phyloP scores from a whole-genome alignment of 768 basidiomycete genomes.

The Leucosporidium scottii region DNA sequence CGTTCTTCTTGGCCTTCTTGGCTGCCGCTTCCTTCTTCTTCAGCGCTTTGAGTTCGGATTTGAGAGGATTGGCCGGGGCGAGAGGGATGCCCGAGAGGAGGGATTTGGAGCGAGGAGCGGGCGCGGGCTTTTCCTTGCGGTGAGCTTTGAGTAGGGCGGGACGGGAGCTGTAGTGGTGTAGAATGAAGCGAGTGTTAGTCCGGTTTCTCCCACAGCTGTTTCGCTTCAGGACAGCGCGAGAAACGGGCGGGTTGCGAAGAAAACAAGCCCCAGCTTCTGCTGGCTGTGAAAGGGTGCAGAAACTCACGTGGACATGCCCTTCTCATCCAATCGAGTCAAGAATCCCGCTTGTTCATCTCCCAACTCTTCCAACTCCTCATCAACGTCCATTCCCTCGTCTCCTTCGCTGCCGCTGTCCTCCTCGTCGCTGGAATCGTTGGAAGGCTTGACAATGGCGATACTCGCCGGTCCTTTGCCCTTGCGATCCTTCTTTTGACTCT shows the following conservation, averaged over 20 bases:
- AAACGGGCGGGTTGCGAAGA: no score
- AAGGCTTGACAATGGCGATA: conserved; percentile 5
- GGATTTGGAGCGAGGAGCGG: conserved; percentile 1
- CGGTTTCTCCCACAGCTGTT: background rate
- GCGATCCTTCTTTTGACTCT: conserved; percentile 27
- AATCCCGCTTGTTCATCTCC: conserved; percentile 47
- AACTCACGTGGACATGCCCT: conserved; percentile 69
- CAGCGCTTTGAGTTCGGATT: conserved; percentile 26
- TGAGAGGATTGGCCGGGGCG: conserved; percentile 16
- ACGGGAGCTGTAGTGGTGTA: conserved; percentile 23
- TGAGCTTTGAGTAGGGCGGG: conserved; percentile 22
- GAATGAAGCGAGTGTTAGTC: background rate
- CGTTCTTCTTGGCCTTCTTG: conserved; percentile 15
- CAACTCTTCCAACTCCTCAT: conserved; percentile 57
- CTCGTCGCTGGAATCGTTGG: background rate
- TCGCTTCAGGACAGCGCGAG: no score
- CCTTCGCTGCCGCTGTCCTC: background rate
- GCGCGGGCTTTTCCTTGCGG: conserved; percentile 23
- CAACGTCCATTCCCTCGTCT: conserved; percentile 60
- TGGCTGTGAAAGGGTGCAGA: background rate
- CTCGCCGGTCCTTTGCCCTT: conserved; percentile 31
- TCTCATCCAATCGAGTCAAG: conserved; percentile 62
- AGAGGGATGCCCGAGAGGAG: conserved; percentile 18
- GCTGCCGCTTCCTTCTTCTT: conserved; percentile 25
- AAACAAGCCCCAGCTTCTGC: background rate